These are phyloP conservation scores for Mycena sp. DNA, from an alignment of 1,284 basidiomycete genomes.

Conservation along the genomic window DNA sequence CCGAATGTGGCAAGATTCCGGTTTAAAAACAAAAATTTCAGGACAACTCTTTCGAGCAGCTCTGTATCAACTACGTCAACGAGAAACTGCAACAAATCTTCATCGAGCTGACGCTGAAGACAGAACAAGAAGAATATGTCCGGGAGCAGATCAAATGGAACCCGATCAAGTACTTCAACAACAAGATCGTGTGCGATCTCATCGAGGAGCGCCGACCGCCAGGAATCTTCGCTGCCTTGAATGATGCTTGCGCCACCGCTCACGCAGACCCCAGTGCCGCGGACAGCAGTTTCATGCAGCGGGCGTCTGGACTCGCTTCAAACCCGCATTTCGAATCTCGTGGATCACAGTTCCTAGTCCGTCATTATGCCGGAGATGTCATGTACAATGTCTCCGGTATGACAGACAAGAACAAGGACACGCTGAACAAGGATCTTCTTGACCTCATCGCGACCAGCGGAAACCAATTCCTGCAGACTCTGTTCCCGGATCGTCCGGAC, in stretches of 20 bases:
- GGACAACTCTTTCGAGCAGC: conserved; percentile 99
- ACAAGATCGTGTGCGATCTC: conserved; percentile 97
- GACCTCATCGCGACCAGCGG: conserved; percentile 87
- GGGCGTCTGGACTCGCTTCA: conserved; percentile 82
- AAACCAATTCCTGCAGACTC: conserved; percentile 86
- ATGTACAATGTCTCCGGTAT: conserved; percentile 98
- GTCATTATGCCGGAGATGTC: conserved; percentile 98
- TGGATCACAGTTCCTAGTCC: conserved; percentile 90
- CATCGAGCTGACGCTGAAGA: conserved; percentile 98
- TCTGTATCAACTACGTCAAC: conserved; percentile 99
- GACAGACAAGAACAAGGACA: conserved; percentile 99
- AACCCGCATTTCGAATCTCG: conserved; percentile 95
- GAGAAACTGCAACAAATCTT: conserved; percentile 99
- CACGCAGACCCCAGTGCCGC: conserved; percentile 97
- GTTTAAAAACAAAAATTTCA: conserved; percentile 44
- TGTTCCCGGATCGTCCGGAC: conserved; percentile 97
- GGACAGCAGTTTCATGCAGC: conserved; percentile 97
- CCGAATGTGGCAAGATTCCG: background rate
- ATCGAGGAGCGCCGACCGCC: conserved; percentile 97
- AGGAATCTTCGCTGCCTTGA: conserved; percentile 97
- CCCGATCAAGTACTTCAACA: conserved; percentile 97
- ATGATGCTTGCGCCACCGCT: conserved; percentile 98
- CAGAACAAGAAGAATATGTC: conserved; percentile 99
- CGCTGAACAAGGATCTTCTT: conserved; percentile 93
- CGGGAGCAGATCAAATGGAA: conserved; percentile 99